Evolutionary conservation across 2,329 filamentous ascomycete species (phyloP).

Genomic region (Colletotrichum graminicola): DNA sequence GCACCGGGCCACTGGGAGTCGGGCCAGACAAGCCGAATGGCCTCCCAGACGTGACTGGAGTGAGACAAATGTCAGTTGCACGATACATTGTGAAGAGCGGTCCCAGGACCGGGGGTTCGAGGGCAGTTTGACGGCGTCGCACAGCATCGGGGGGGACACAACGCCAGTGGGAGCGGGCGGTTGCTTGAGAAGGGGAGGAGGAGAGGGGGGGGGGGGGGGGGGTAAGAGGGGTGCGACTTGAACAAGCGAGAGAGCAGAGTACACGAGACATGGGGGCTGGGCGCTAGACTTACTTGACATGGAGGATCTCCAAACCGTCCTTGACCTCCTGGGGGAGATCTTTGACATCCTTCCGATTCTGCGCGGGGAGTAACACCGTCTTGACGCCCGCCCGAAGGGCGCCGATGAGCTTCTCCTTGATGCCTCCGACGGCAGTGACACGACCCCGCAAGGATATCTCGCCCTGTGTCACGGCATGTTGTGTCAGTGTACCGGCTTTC

Average conservation of each 20-base stretch:
- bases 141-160: slow-evolving; percentile 41
- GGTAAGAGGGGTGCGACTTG: slow-evolving; percentile 36
- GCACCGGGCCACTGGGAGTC: slow-evolving; percentile 86
- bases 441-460: slow-evolving; percentile 86
- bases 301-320: slow-evolving; percentile 87
- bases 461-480: slow-evolving; percentile 57
- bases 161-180: slow-evolving; percentile 30
- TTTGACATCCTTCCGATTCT: slow-evolving; percentile 92
- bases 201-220: not conserved
- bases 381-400: slow-evolving; percentile 94
- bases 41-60: slow-evolving; percentile 90
- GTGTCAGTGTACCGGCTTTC: slow-evolving; percentile 33
- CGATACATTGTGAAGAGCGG: slow-evolving; percentile 36
- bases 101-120: slow-evolving; percentile 27
- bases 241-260: slow-evolving; percentile 36
- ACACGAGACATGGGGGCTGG: slow-evolving; percentile 55
- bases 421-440: slow-evolving; percentile 94
- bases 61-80: slow-evolving; percentile 42
- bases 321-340: slow-evolving; percentile 93
- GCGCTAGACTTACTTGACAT: slow-evolving; percentile 78
- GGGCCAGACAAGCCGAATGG: slow-evolving; percentile 91
- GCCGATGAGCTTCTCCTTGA: slow-evolving; percentile 98
- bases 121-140: slow-evolving; percentile 20
- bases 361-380: slow-evolving; percentile 87
- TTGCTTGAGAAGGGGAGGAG: not conserved